phyloP scores from a whole-genome alignment of 768 basidiomycete genomes.

The Thelephora ganbajun region DNA sequence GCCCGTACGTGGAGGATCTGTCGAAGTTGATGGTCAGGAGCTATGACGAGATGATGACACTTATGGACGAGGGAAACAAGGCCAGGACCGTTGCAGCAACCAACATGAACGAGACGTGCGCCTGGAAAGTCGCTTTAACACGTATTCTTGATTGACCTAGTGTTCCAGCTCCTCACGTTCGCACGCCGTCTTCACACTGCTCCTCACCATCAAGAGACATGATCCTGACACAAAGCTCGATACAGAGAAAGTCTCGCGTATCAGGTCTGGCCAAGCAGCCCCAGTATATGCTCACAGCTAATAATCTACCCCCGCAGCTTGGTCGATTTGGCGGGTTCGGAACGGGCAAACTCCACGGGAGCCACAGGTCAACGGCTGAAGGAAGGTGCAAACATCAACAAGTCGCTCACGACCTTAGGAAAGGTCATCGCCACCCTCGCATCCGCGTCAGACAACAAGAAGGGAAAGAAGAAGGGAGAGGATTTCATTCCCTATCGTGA shows the following conservation, averaged over 20 bases:
- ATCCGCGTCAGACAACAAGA: conserved; percentile 41
- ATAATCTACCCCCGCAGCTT: conserved; percentile 31
- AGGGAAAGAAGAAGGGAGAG: conserved; percentile 76
- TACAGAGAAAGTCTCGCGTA: conserved; percentile 98
- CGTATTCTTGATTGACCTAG: conserved; percentile 4
- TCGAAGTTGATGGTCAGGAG: conserved; percentile 84
- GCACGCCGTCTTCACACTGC: conserved; percentile 94
- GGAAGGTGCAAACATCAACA: conserved; percentile 98
- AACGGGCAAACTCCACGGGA: conserved; percentile 94
- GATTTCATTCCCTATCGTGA: conserved; percentile 97
- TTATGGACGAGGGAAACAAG: conserved; percentile 99
- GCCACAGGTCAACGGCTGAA: conserved; percentile 93
- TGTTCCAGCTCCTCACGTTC: conserved; percentile 74
- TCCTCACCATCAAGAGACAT: conserved; percentile 84
- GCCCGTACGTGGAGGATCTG: conserved; percentile 98
- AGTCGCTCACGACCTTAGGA: conserved; percentile 92
- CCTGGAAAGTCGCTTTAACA: conserved; percentile 4
- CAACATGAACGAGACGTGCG: conserved; percentile 97
- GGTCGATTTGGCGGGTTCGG: conserved; percentile 93
- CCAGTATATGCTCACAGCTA: background rate
- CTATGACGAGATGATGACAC: conserved; percentile 95
- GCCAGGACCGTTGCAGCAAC: conserved; percentile 97
- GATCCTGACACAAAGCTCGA: conserved; percentile 78
- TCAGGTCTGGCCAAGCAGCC: conserved; percentile 39
- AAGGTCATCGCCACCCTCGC: conserved; percentile 91